Percentiles rank a stretch among this genome's conserved stretches.
These are phyloP conservation scores for Bocquillonia castaneifolia DNA, from an alignment of 441 rosid genomes.

Conservation along the genomic window DNA sequence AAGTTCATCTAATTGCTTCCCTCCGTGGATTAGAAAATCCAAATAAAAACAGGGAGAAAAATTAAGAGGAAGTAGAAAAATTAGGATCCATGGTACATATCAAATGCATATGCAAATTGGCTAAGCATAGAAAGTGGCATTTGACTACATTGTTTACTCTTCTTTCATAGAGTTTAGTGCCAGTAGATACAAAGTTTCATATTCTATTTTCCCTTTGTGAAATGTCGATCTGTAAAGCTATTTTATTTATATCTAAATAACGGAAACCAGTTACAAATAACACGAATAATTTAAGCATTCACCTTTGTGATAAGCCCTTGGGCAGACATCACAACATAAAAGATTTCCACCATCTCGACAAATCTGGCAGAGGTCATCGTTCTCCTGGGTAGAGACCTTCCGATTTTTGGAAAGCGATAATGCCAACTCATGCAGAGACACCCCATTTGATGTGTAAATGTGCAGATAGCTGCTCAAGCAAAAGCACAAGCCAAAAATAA, in stretches of 20 bases:
- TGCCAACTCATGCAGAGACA: conserved; percentile 88
- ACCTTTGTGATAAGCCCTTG: conserved; percentile 91
- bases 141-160: background rate
- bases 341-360: conserved; percentile 85
- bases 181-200: no score
- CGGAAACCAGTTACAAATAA: background rate
- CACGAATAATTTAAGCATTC: background rate
- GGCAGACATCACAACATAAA: conserved; percentile 90
- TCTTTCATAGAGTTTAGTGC: background rate
- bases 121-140: background rate
- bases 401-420: conserved; percentile 50
- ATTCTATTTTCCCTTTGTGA: no score
- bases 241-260: background rate
- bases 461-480: conserved; percentile 62
- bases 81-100: background rate
- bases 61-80: background rate
- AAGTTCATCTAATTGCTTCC: background rate
- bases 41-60: background rate
- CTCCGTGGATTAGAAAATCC: background rate
- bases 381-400: conserved; percentile 50
- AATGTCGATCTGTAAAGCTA: no score
- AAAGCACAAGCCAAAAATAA: conserved; percentile 17
- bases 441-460: conserved; percentile 94
- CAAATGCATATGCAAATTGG: background rate
- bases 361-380: conserved; percentile 82